phyloP scores from a whole-genome alignment of 768 basidiomycete genomes.

The Calocybe indica region DNA sequence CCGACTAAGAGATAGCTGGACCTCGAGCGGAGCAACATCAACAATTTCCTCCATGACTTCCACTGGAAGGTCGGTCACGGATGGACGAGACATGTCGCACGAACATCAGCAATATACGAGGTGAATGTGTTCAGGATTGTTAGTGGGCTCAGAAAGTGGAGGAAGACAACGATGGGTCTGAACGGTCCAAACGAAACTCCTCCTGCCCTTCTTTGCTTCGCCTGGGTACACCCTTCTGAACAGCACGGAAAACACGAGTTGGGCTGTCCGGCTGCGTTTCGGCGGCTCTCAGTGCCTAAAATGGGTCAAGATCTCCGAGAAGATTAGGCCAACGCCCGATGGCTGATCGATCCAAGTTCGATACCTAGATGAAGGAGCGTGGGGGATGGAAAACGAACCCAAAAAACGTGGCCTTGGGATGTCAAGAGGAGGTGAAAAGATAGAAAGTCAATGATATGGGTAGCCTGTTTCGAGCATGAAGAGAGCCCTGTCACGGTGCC shows the following conservation, averaged over 20 bases:
- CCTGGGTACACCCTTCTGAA: conserved; percentile 1
- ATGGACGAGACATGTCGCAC: conserved; percentile 5
- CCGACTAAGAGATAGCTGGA: conserved; percentile 24
- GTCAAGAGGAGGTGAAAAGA: background rate
- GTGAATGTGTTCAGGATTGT: background rate
- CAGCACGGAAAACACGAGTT: conserved; percentile 15
- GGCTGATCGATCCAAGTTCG: too few species aligned
- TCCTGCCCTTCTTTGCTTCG: too few species aligned
- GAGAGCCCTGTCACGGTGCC: conserved; percentile 3
- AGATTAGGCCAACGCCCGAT: too few species aligned
- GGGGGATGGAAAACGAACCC: background rate
- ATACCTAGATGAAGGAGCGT: conserved; percentile 2
- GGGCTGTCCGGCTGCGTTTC: conserved; percentile 5
- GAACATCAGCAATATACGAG: conserved; percentile 2
- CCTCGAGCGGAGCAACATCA: conserved; percentile 17
- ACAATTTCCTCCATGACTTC: conserved; percentile 31
- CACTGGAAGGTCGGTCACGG: conserved; percentile 21
- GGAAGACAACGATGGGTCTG: background rate
- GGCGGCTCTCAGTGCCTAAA: conserved; percentile 2
- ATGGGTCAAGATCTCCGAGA: conserved; percentile 3
- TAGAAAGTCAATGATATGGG: background rate
- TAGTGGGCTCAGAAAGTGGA: background rate
- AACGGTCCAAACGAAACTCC: too few species aligned
- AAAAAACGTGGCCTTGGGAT: conserved; percentile 1
- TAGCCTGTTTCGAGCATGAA: background rate